Percentiles rank a stretch among this genome's conserved stretches.
These are phyloP conservation scores for Blastosporella zonata DNA, from an alignment of 1,284 basidiomycete genomes.

Conservation along the genomic window DNA sequence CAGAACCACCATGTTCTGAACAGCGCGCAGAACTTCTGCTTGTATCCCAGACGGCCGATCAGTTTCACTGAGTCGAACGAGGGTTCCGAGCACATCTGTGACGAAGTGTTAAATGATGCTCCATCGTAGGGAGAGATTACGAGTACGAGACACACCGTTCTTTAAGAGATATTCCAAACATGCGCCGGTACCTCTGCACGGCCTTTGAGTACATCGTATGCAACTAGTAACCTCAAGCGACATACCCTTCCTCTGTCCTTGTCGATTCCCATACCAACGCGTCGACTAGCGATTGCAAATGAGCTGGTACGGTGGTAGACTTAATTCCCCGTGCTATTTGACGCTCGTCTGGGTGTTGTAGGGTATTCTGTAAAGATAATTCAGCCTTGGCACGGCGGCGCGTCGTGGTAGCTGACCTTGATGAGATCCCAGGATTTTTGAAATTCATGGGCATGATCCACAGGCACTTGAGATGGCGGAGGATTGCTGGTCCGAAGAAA, in stretches of 20 bases:
- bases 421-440: slow-evolving; percentile 69
- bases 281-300: slow-evolving; percentile 83
- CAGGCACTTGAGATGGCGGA: slow-evolving; percentile 46
- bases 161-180: slow-evolving; percentile 91
- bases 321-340: slow-evolving; percentile 79
- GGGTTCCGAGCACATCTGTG: slow-evolving; percentile 74
- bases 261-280: slow-evolving; percentile 85
- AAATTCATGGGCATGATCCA: slow-evolving; percentile 70
- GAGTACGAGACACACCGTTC: slow-evolving; percentile 60
- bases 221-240: slow-evolving; percentile 18
- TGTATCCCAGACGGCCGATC: slow-evolving; percentile 86
- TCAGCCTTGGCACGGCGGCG: not conserved
- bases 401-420: slow-evolving; percentile 45
- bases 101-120: not conserved
- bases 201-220: slow-evolving; percentile 8
- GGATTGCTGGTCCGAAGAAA: slow-evolving; percentile 60
- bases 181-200: slow-evolving; percentile 72
- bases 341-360: slow-evolving; percentile 78
- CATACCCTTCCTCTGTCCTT: slow-evolving; percentile 80
- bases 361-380: slow-evolving; percentile 54
- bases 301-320: slow-evolving; percentile 76
- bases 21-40: slow-evolving; percentile 78
- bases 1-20: slow-evolving; percentile 86
- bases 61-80: slow-evolving; percentile 82
- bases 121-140: not conserved